Conservation (phyloP, 495 filamentous ascomycete species). For the Endocarpon pusillum region DNA sequence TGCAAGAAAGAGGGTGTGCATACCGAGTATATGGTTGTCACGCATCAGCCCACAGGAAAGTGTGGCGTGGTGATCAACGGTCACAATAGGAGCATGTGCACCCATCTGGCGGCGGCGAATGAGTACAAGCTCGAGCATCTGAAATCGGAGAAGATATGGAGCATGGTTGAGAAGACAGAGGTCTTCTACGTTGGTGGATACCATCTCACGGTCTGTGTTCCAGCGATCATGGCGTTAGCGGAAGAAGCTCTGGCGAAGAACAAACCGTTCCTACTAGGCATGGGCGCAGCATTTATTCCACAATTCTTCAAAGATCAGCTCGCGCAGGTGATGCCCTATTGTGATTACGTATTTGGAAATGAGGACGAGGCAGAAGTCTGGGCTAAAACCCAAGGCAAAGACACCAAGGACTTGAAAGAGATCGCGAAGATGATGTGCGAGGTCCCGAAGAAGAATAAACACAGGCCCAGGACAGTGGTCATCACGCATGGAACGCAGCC, state of each 20-base stretch:
- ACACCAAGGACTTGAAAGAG: slow-evolving; percentile 60
- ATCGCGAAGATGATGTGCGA: slow-evolving; percentile 74
- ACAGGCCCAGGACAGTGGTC: slow-evolving; percentile 63
- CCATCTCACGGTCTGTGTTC: slow-evolving; percentile 75
- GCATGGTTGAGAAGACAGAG: slow-evolving; percentile 69
- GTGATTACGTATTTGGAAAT: slow-evolving; percentile 94
- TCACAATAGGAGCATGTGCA: slow-evolving; percentile 83
- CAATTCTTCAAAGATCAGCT: slow-evolving; percentile 96
- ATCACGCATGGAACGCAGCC: slow-evolving; percentile 88
- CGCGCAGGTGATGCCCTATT: slow-evolving; percentile 69
- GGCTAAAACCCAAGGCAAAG: slow-evolving; percentile 56
- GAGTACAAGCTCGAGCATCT: slow-evolving; percentile 91
- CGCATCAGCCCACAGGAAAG: slow-evolving; percentile 65
- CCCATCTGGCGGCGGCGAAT: slow-evolving; percentile 90
- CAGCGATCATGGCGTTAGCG: slow-evolving; percentile 72
- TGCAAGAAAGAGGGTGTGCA: slow-evolving; percentile 67
- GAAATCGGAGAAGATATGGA: slow-evolving; percentile 80
- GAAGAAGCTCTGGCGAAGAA: slow-evolving; percentile 76
- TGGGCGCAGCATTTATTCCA: slow-evolving; percentile 87
- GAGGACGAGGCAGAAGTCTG: slow-evolving; percentile 84
- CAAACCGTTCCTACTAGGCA: slow-evolving; percentile 79
- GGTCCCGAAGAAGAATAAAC: slow-evolving; percentile 77
- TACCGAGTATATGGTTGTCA: slow-evolving; percentile 84
- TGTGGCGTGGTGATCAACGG: slow-evolving; percentile 96
- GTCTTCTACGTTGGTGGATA: slow-evolving; percentile 88